These are phyloP conservation scores for Nemania sp. DNA, from an alignment of 2,329 filamentous ascomycete species.

Conservation along the genomic window DNA sequence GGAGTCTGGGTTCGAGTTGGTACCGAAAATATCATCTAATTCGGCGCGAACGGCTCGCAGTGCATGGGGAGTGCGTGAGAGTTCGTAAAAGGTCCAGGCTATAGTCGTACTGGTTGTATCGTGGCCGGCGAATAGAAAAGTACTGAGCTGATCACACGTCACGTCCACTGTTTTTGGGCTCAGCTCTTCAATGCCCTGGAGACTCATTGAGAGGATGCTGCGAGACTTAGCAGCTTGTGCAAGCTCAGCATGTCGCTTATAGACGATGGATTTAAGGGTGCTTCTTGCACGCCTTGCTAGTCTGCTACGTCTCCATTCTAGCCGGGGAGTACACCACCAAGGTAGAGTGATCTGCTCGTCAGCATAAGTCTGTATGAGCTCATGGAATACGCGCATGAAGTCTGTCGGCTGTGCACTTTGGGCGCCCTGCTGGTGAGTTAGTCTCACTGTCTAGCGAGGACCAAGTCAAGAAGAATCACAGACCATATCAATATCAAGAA, in stretches of 20 bases:
- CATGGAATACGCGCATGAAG: neutral
- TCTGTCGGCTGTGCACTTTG: neutral
- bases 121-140: constrained; percentile 47
- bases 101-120: constrained; percentile 46
- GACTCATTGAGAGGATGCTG: neutral
- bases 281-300: neutral
- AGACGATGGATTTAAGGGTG: neutral
- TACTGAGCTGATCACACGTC: constrained; percentile 44
- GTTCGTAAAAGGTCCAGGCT: constrained; percentile 44
- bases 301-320: neutral
- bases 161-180: constrained; percentile 32
- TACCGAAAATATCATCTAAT: constrained; percentile 42
- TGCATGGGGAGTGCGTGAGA: constrained; percentile 39
- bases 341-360: neutral
- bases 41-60: constrained; percentile 40
- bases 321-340: neutral
- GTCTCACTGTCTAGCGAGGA: neutral
- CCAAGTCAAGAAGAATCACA: too few species aligned
- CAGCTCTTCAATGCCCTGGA: neutral
- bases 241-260: neutral
- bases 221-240: neutral
- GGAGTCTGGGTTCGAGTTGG: constrained; percentile 33
- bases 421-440: neutral
- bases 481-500: neutral
- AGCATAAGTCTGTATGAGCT: neutral